Conservation (phyloP, 2,329 filamentous ascomycete species). For the Hypoxylon sp. region DNA sequence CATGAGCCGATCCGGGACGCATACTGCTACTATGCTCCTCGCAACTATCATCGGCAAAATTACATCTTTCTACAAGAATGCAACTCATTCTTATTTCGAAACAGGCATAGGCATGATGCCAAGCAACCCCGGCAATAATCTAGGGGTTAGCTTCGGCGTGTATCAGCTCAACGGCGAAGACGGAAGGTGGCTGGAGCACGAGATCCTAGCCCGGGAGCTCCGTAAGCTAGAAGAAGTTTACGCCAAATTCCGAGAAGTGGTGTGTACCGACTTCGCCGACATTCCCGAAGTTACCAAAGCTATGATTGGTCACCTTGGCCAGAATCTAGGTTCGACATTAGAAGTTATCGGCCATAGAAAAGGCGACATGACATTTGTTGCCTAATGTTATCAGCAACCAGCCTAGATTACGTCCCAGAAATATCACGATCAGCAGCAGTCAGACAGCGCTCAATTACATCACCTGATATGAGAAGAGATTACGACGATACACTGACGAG, state of each 20-base stretch:
- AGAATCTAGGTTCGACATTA: conserved; percentile 57
- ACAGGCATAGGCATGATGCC: conserved; percentile 37
- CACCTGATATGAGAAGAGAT: conserved; percentile 25
- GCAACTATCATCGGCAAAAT: conserved; percentile 62
- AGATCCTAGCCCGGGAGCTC: conserved; percentile 62
- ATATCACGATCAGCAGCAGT: conserved; percentile 7
- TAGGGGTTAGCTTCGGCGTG: conserved; percentile 58
- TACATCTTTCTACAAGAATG: conserved; percentile 59
- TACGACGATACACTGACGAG: conserved; percentile 35
- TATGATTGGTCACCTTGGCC: conserved; percentile 60
- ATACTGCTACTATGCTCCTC: conserved; percentile 62
- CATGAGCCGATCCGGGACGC: conserved; percentile 57
- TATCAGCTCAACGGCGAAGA: conserved; percentile 61
- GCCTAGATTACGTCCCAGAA: conserved; percentile 12
- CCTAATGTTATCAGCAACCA: conserved; percentile 5
- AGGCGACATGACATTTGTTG: conserved; percentile 48
- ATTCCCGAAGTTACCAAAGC: conserved; percentile 59
- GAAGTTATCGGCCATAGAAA: conserved; percentile 56
- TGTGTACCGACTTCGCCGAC: conserved; percentile 55
- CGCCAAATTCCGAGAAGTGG: conserved; percentile 56
- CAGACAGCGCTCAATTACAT: conserved; percentile 3
- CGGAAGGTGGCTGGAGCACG: conserved; percentile 60
- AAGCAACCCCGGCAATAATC: conserved; percentile 38
- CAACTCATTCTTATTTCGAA: conserved; percentile 56
- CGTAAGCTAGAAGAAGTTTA: conserved; percentile 61